phyloP scores from a whole-genome alignment of 2,329 filamentous ascomycete genomes.

The Xylariaceae sp. region DNA sequence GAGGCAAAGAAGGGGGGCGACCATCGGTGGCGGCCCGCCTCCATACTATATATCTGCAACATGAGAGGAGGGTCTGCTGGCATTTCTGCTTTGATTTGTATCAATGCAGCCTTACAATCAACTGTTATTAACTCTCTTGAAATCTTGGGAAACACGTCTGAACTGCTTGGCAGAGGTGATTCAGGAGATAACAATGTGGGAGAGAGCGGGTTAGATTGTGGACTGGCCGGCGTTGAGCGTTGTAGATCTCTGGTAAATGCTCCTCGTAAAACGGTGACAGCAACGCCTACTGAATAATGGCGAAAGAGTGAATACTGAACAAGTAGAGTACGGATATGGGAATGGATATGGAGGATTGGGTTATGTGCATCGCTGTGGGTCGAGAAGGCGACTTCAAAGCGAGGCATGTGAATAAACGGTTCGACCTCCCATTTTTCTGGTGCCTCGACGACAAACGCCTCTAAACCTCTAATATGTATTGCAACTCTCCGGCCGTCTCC shows the following conservation, averaged over 20 bases:
- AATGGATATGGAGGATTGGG: constrained; percentile 85
- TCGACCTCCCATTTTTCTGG: constrained; percentile 83
- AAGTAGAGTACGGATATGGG: constrained; percentile 77
- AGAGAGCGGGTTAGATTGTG: constrained; percentile 43
- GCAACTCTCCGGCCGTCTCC: constrained; percentile 83
- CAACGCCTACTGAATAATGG: constrained; percentile 88
- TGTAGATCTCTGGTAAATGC: constrained; percentile 64
- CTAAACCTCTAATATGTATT: constrained; percentile 80
- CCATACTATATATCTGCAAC: constrained; percentile 83
- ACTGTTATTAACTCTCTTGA: constrained; percentile 74
- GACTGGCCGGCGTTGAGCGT: constrained; percentile 34
- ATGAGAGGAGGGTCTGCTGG: constrained; percentile 90
- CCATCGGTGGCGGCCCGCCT: constrained; percentile 86
- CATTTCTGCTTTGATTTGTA: constrained; percentile 89
- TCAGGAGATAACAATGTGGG: constrained; percentile 42
- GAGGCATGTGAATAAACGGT: constrained; percentile 83
- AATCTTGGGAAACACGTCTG: constrained; percentile 43
- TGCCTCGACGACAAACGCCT: constrained; percentile 89
- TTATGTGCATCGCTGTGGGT: constrained; percentile 87
- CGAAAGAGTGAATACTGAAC: constrained; percentile 92
- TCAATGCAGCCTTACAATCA: constrained; percentile 79
- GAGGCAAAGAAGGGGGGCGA: constrained; percentile 80
- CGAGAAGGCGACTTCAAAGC: constrained; percentile 84
- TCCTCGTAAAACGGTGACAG: constrained; percentile 73
- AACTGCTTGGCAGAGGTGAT: constrained; percentile 39